Percentiles rank a stretch among this genome's conserved stretches.
phyloP scores from a whole-genome alignment of 2,329 filamentous ascomycete genomes.

The Epichloe uncinata region DNA sequence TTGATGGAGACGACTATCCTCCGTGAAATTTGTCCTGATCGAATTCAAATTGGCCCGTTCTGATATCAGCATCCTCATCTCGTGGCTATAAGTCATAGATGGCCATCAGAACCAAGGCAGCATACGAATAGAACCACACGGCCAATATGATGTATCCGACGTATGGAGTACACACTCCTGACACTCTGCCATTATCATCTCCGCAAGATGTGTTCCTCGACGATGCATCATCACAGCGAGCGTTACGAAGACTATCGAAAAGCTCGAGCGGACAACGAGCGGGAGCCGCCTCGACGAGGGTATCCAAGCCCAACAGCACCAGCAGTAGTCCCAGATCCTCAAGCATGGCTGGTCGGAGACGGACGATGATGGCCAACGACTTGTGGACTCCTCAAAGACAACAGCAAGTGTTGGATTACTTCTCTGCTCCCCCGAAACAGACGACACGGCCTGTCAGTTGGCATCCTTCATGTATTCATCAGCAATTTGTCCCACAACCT shows the following conservation, averaged over 20 bases:
- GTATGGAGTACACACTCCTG: constrained; percentile 14
- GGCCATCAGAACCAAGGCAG: not conserved
- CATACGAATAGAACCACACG: not conserved
- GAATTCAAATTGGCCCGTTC: too few relatives aligned
- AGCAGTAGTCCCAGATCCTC: constrained; percentile 53
- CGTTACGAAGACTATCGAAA: constrained; percentile 34
- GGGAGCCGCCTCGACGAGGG: constrained; percentile 38
- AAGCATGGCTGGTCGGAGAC: constrained; percentile 37
- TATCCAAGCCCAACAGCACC: constrained; percentile 52
- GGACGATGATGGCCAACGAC: constrained; percentile 40
- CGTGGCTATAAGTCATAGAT: not conserved
- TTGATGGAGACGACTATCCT: too few relatives aligned
- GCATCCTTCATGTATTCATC: constrained; percentile 47
- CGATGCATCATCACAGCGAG: constrained; percentile 38
- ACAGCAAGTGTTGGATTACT: constrained; percentile 31
- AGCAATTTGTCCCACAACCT: not conserved
- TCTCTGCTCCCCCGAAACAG: constrained; percentile 8
- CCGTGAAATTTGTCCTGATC: too few relatives aligned
- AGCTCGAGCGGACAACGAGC: constrained; percentile 34
- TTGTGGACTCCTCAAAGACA: constrained; percentile 29
- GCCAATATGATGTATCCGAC: constrained; percentile 18
- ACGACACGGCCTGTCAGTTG: constrained; percentile 41
- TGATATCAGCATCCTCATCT: too few relatives aligned
- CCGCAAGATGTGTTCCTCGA: constrained; percentile 31
- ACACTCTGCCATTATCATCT: constrained; percentile 14